Conservation (phyloP, 805 yeast species). For the Jamesozyma gamospora region DNA sequence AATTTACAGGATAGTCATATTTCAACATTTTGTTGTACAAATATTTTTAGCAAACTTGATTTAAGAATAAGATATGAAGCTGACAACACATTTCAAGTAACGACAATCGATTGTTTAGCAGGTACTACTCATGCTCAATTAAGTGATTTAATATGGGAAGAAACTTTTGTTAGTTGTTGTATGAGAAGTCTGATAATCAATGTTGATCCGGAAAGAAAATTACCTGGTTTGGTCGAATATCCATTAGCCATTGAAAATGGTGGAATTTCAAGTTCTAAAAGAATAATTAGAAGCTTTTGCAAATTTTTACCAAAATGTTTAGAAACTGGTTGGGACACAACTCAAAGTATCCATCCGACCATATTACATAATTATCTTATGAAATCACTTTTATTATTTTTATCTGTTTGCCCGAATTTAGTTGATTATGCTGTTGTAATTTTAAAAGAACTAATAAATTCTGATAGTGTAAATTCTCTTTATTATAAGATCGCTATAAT, state of each 20-base stretch:
- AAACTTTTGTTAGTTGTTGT: conserved; percentile 47
- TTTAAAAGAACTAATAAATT: conserved; percentile 9
- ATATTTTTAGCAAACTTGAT: conserved; percentile 65
- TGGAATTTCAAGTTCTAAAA: conserved; percentile 17
- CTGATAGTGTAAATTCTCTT: conserved; percentile 15
- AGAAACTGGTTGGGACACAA: conserved; percentile 35
- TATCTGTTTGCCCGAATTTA: conserved; percentile 17
- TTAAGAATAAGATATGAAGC: conserved; percentile 49
- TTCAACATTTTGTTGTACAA: conserved; percentile 56
- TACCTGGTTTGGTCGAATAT: conserved; percentile 50
- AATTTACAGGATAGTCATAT: conserved; percentile 16
- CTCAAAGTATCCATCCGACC: conserved; percentile 26
- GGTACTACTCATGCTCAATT: conserved; percentile 24
- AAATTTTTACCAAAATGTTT: conserved; percentile 39
- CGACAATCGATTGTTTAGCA: conserved; percentile 23
- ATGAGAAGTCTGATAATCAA: conserved; percentile 46
- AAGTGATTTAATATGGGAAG: conserved; percentile 44
- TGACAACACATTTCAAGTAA: conserved; percentile 26
- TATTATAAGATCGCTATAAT: conserved; percentile 20
- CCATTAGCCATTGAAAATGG: conserved; percentile 31
- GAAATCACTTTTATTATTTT: conserved; percentile 33
- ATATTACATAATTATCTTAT: conserved; percentile 42
- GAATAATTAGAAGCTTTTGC: conserved; percentile 33
- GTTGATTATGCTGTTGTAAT: conserved; percentile 13
- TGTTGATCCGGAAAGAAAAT: conserved; percentile 43